Base-by-base conservation (phyloP, 2,329 filamentous ascomycete species). In the Teratosphaeriaceae sp. region DNA sequence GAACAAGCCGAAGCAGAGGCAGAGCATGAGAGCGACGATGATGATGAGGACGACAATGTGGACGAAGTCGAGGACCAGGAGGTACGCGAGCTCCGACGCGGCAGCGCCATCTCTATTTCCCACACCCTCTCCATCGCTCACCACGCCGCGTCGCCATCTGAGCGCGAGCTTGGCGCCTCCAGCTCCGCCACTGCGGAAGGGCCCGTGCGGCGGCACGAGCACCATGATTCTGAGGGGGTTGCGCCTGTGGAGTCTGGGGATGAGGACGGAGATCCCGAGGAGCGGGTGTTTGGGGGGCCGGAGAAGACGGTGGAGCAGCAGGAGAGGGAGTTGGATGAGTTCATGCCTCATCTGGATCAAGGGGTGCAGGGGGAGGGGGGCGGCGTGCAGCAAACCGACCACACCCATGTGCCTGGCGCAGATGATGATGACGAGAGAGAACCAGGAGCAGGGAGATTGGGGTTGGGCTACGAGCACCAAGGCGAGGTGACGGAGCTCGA, bases 381-480 rank as follows among this genome's bases (percentile, higher is more conserved):
- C n/a, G n/a, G n/a, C n/a, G n/a, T n/a, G n/a, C n/a, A n/a, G n/a
- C n/a, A n/a, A n/a, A n/a, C n/a, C n/a, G n/a, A n/a, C n/a, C n/a
- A n/a, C n/a, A n/a, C n/a, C n/a, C n/a, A n/a, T n/a, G n/a, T n/a
- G n/a, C n/a, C n/a, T n/a, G n/a, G n/a, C n/a, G n/a, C n/a, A n/a
- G n/a, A n/a, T n/a, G n/a, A n/a, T n/a, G n/a, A n/a, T n/a, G n/a
- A 22, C 13, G 37, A 38, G 22, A 21, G 31, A 11, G 19, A 35
- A 45, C 34, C 50, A 43, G 19, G 59, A 59, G 24, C 60, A 60
- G 24, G 54, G 65, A 30, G n/a, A n/a, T n/a, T n/a, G n/a, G n/a
- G n/a, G n/a, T n/a, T n/a, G n/a, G n/a, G n/a, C n/a, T 73, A 74
- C 49, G 70, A 73, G 44, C 65, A 69, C 45, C 70, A 74, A 44